These are phyloP conservation scores for Aspergillus campestris DNA, from an alignment of 495 filamentous ascomycete species.

Conservation along the genomic window DNA sequence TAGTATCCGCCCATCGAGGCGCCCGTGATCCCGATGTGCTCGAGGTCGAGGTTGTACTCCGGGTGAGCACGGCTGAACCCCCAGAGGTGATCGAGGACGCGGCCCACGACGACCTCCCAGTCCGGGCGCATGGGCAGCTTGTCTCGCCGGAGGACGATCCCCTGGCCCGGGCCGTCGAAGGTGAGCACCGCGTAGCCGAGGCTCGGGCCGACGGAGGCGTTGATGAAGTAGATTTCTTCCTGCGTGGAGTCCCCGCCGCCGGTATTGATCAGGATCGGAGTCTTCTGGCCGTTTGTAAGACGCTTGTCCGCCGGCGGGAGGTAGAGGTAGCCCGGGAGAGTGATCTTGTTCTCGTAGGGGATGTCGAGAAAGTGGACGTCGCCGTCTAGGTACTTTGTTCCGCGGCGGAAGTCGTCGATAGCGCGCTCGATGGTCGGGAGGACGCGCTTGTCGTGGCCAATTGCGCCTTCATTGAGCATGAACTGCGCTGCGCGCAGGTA, in stretches of 20 bases:
- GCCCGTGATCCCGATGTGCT: slow-evolving; percentile 30
- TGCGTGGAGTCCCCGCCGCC: slow-evolving; percentile 33
- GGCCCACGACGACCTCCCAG: slow-evolving; percentile 15
- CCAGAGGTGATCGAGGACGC: slow-evolving; percentile 24
- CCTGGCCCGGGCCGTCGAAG: slow-evolving; percentile 44
- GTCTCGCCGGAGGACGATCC: slow-evolving; percentile 22
- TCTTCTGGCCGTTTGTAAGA: slow-evolving; percentile 14
- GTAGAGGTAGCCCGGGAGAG: slow-evolving; percentile 33
- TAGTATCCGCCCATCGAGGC: slow-evolving; percentile 37
- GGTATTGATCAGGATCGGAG: slow-evolving; percentile 31
- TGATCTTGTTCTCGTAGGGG: slow-evolving; percentile 24
- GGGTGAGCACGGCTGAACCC: slow-evolving; percentile 5
- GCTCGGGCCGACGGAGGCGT: slow-evolving; percentile 5
- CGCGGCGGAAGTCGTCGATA: slow-evolving; percentile 15
- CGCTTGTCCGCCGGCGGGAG: slow-evolving; percentile 17
- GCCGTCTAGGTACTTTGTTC: slow-evolving; percentile 11
- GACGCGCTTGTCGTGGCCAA: slow-evolving; percentile 8
- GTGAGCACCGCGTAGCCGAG: slow-evolving; percentile 40
- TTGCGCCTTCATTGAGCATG: slow-evolving; percentile 15
- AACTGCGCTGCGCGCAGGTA: slow-evolving; percentile 29
- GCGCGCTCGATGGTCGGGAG: slow-evolving; percentile 11
- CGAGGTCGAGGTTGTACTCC: slow-evolving; percentile 30
- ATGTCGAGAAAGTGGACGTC: slow-evolving; percentile 21
- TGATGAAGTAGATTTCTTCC: slow-evolving; percentile 40
- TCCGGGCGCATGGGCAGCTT: slow-evolving; percentile 24